phyloP scores from a whole-genome alignment of 345 rosid species.

The Diplotaxis tenuifolia region DNA sequence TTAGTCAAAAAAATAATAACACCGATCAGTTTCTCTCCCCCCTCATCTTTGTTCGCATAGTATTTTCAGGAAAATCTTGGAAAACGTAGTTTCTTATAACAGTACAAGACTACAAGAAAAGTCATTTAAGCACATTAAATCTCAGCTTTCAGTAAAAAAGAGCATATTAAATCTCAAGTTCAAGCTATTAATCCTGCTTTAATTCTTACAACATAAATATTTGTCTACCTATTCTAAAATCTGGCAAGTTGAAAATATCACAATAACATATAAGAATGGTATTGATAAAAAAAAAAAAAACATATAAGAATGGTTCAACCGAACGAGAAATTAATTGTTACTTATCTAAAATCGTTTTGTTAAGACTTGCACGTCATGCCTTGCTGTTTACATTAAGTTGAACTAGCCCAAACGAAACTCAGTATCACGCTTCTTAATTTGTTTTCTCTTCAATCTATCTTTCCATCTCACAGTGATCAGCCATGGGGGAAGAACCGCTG shows the following conservation, averaged over 20 bases:
- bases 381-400: background rate
- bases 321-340: background rate
- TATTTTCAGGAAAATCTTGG: background rate
- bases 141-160: no score
- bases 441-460: background rate
- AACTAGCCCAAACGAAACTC: background rate
- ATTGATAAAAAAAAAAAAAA: no score
- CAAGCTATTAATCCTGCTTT: background rate
- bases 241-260: background rate
- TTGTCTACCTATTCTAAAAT: background rate
- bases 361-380: conserved; percentile 30
- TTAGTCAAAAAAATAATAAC: no score
- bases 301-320: background rate
- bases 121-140: background rate
- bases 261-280: no score
- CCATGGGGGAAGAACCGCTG: conserved; percentile 35
- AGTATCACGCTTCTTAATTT: background rate
- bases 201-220: background rate
- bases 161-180: background rate
- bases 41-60: background rate
- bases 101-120: background rate
- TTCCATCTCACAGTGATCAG: background rate
- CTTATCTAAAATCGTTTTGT: background rate
- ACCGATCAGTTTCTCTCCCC: background rate
- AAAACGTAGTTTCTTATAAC: background rate